Base-by-base conservation (phyloP, 345 rosid species). In the Corchorus olitorius region DNA sequence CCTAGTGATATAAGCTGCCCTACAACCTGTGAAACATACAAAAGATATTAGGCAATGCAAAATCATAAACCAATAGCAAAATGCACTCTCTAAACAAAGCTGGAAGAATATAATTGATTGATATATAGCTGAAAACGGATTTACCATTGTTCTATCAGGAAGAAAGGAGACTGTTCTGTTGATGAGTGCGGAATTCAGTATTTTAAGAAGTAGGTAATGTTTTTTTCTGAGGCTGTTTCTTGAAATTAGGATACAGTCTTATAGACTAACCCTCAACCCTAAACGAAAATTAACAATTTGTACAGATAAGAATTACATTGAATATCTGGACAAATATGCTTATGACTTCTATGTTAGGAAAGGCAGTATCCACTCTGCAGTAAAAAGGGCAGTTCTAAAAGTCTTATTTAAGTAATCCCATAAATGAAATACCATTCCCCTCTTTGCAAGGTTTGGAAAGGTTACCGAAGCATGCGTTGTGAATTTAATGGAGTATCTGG, bases 1-100 rank as follows among this genome's bases (percentile, higher is more conserved):
- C 82, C 74, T 75, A 83, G 69, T 4, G 79, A 70, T 63, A 17
- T 61, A 33, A 81, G 19, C 73, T 81, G 83, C 59, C 76, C 79
- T 14, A 43, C 46, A 19, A 65, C 77, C 88, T 77, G 70, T 73
- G 66, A 37, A 76, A 59, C 64, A 20, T 55, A 49, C 70, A 65
- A 50, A 37, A 56, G 41, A 65, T 76, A 35, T 46, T 58, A 48
- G 48, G 64, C 50, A 59, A 59, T 50, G 13, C 4, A 8, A 72
- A 71, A 66, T 61, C 65, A 69, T 35, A 65, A 56, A 45, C 45
- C 43, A 69, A 5, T 35, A 35, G 34, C 6, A 53, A 2, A 17
- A 73, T 45, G 5, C 19, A 72, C 20, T 37, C 39, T 41, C 75
- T 19, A 56, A 59, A 58, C 41, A 61, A 60, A 74, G 41, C 39